These are phyloP conservation scores for Geranomyces variabilis DNA, from an alignment of 192 early-diverging fungal species.

Conservation along the genomic window DNA sequence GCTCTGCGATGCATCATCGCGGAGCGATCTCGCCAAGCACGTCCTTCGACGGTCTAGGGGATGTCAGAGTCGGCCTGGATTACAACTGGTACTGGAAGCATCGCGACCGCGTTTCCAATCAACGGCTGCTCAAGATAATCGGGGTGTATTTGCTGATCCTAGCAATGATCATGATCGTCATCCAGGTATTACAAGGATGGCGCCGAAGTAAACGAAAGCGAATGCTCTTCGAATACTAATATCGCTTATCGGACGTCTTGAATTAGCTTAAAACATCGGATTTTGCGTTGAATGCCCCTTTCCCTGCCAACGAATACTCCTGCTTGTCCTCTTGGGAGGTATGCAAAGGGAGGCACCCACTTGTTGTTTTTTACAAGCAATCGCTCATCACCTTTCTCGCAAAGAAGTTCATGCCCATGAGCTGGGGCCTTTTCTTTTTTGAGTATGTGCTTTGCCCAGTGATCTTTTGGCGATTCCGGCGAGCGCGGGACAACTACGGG, in stretches of 20 bases:
- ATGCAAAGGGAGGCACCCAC: too few species aligned
- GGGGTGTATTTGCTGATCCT: not conserved
- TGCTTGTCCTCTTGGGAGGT: constrained; percentile 29
- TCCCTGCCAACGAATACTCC: not conserved
- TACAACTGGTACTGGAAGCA: constrained; percentile 18
- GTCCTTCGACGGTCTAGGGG: not conserved
- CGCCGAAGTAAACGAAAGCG: too few species aligned
- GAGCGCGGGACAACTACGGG: constrained; percentile 23
- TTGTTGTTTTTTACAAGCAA: too few species aligned
- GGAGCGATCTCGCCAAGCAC: not conserved
- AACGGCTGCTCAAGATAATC: not conserved
- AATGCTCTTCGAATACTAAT: too few species aligned
- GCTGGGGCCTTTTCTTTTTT: not conserved
- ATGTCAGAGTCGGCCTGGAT: not conserved
- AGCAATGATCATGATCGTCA: not conserved
- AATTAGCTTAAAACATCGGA: constrained; percentile 8
- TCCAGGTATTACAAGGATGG: too few species aligned
- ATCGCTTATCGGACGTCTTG: too few species aligned
- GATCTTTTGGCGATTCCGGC: constrained; percentile 21
- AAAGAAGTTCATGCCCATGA: too few species aligned
- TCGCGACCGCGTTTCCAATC: constrained; percentile 7
- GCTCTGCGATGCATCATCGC: too few species aligned
- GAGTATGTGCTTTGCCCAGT: constrained; percentile 15
- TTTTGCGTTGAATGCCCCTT: not conserved
- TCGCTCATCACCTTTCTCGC: not conserved